phyloP scores from a whole-genome alignment of 2,329 filamentous ascomycete genomes.

The Pseudogymnoascus sp. region DNA sequence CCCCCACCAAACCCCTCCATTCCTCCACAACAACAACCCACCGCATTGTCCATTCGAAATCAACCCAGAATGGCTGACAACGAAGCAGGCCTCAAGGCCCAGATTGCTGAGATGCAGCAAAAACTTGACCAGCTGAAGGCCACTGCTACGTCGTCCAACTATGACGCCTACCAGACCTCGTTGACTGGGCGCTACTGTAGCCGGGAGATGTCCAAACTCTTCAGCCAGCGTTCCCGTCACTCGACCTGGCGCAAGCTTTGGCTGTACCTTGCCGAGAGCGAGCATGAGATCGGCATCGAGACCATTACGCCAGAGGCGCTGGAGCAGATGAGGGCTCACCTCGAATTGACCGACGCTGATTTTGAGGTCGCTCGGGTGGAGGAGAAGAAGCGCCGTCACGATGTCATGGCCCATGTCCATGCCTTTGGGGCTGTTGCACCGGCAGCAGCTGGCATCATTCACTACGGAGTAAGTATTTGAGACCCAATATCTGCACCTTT shows the following conservation, averaged over 20 bases:
- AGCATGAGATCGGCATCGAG: constrained; percentile 70
- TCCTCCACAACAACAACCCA: constrained; percentile 1
- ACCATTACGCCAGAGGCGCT: constrained; percentile 64
- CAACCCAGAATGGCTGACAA: constrained; percentile 1
- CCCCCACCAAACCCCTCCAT: constrained; percentile 4
- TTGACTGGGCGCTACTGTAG: constrained; percentile 66
- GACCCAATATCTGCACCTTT: constrained; percentile 37
- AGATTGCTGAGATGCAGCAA: background rate
- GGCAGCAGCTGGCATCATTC: constrained; percentile 73
- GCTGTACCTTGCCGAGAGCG: constrained; percentile 72
- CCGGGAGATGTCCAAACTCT: constrained; percentile 67
- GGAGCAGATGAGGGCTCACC: constrained; percentile 63
- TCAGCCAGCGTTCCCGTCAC: constrained; percentile 65
- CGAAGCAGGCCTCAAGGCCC: constrained; percentile 4
- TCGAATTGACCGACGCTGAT: constrained; percentile 67
- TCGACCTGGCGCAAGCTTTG: constrained; percentile 79
- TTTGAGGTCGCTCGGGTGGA: constrained; percentile 68
- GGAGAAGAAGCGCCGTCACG: constrained; percentile 63
- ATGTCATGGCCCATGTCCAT: constrained; percentile 59
- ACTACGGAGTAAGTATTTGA: constrained; percentile 43
- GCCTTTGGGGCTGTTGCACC: constrained; percentile 67
- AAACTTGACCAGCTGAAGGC: constrained; percentile 2
- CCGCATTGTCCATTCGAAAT: constrained; percentile 3
- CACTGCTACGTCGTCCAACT: constrained; percentile 19
- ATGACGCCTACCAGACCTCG: constrained; percentile 56